phyloP scores from a whole-genome alignment of 1,284 basidiomycete species.

The Apiotrichum gamsii region DNA sequence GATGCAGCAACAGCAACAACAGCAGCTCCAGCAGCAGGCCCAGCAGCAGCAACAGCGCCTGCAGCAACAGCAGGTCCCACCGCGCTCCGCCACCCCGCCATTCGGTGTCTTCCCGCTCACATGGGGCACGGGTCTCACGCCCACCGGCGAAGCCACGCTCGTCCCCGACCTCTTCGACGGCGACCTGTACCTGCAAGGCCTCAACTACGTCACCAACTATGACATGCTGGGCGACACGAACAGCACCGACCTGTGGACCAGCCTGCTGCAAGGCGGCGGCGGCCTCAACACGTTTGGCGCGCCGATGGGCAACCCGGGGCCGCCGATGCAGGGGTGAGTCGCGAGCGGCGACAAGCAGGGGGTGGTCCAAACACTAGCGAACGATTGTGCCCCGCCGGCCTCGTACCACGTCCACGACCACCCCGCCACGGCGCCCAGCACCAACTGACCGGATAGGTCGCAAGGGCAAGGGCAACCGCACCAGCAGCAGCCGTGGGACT shows the following conservation, averaged over 20 bases:
- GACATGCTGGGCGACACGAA: constrained; percentile 15
- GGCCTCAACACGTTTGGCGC: constrained; percentile 7
- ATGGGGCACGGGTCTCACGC: constrained; percentile 5
- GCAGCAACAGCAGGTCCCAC: neutral
- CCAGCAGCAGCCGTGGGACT: constrained; percentile 5
- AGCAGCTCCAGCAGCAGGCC: neutral
- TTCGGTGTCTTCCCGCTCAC: constrained; percentile 1
- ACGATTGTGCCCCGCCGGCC: neutral
- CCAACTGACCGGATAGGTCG: too few species aligned
- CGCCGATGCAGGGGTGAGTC: neutral
- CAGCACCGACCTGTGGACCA: constrained; percentile 12
- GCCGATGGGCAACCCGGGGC: neutral
- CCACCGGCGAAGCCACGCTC: constrained; percentile 2
- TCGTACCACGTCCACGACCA: neutral
- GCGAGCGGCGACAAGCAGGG: too few species aligned
- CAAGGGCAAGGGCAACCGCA: too few species aligned
- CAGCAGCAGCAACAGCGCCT: neutral
- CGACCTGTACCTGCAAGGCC: constrained; percentile 13
- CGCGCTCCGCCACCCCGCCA: constrained; percentile 7
- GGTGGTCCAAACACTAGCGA: too few species aligned
- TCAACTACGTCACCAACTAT: constrained; percentile 18
- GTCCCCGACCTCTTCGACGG: constrained; percentile 15
- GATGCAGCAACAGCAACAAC: too few species aligned
- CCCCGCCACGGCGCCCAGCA: neutral
- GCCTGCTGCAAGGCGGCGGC: constrained; percentile 7